Conservation (phyloP, 2,329 filamentous ascomycete species). For the Phaeophleospora eucalypticola region DNA sequence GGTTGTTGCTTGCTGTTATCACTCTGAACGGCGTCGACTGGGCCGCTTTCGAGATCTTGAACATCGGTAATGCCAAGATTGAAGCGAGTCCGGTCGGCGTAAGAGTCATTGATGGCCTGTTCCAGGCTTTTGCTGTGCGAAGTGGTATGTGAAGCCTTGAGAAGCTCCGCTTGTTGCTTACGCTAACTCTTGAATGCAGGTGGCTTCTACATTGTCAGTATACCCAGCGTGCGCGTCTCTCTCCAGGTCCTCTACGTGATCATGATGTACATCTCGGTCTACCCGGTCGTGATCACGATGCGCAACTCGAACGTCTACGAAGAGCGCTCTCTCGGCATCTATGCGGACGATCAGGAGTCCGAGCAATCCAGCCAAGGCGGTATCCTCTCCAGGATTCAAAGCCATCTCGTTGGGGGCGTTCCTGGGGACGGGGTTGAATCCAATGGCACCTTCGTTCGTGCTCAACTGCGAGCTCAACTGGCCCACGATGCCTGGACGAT, state of each 20-base stretch:
- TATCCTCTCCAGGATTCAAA: slow-evolving; percentile 12
- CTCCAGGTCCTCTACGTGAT: slow-evolving; percentile 57
- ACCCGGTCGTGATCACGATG: slow-evolving; percentile 59
- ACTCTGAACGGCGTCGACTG: slow-evolving; percentile 54
- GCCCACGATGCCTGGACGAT: slow-evolving; percentile 46
- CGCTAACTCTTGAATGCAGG: too few relatives aligned
- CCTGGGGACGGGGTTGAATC: slow-evolving; percentile 18
- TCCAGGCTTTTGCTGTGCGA: slow-evolving; percentile 53
- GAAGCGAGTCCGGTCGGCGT: slow-evolving; percentile 42
- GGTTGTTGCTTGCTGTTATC: slow-evolving; percentile 49
- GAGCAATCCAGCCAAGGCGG: slow-evolving; percentile 4
- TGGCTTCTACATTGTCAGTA: slow-evolving; percentile 48
- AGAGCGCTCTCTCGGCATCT: slow-evolving; percentile 58
- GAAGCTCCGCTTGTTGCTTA: too few relatives aligned
- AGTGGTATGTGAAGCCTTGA: slow-evolving; percentile 30
- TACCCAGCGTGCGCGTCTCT: slow-evolving; percentile 48
- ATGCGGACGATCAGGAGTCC: slow-evolving; percentile 36
- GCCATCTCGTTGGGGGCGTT: slow-evolving; percentile 12
- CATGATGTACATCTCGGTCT: slow-evolving; percentile 64
- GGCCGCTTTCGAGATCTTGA: slow-evolving; percentile 50
- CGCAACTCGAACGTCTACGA: slow-evolving; percentile 60
- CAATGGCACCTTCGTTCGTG: slow-evolving; percentile 37
- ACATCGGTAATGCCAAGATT: slow-evolving; percentile 52
- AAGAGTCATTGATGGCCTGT: slow-evolving; percentile 54
- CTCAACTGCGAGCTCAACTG: slow-evolving; percentile 46